Evolutionary conservation across 1,284 basidiomycete genomes (phyloP), one percentile per base, ranked within the genome.

Genomic region (Fomes fomentarius): DNA sequence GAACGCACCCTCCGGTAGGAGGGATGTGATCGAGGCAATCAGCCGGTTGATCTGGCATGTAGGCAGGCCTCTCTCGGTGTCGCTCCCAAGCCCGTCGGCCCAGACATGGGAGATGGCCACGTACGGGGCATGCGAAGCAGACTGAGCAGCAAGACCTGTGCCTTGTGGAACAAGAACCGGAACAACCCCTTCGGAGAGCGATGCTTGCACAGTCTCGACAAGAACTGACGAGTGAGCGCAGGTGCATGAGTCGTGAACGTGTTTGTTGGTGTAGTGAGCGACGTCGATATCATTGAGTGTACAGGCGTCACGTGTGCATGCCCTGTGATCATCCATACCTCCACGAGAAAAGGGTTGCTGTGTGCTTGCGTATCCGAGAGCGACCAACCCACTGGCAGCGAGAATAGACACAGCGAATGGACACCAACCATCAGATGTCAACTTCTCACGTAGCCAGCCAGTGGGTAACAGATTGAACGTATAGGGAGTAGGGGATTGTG

Each of bases 21-120:
- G 30, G 14, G 15, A n/a, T 19, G 22, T 14, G 2, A 40, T 34
- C 4, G 47, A 17, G 3, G 8, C 15, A 14, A 54, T 25, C 22
- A 56, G 38, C 3, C 57, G 47, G 12, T 11, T 6, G 14, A 60
- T 19, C 28, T 60, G 57, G 39, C 57, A 60, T 24, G 43, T 40
- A 0, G 57, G 57, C 2, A 60, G 47, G n/a, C 57, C 57, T 6
- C 8, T 25, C 24, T 60, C 57, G 10, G 57, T 50, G 10, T 43
- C 52, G 39, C 57, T 60, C 15, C 57, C 57, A 1, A 60, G 26
- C 4, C 57, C 57, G 33, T 60, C 57, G 0, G 57, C 50, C 57
- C 57, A 60, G 3, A 60, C 57, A 31, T 60, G 57, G 12, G 53
- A 59, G 19, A 59, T 52, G 8, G 53, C 53, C 28, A 59, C 47